phyloP scores from a whole-genome alignment of 129 eudicot genomes.

The Tagetes patula region DNA sequence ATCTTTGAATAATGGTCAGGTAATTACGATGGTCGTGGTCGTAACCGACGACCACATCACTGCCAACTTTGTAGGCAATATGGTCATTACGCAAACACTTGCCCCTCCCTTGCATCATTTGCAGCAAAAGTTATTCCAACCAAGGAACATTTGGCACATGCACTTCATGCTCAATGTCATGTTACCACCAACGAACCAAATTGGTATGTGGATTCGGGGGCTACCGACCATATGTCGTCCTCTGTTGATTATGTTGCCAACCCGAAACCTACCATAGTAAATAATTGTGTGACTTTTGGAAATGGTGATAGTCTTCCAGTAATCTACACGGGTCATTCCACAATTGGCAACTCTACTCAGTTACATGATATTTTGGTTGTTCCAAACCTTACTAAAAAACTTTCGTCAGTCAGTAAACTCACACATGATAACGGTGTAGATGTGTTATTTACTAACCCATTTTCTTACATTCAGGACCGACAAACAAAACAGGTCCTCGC shows the following conservation, averaged over 20 bases:
- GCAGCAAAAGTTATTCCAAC: neutral
- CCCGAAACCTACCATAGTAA: neutral
- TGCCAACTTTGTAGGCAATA: too few relatives aligned
- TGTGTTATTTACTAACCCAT: neutral
- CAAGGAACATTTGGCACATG: neutral
- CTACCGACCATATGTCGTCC: neutral
- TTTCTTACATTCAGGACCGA: neutral
- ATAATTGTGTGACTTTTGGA: neutral
- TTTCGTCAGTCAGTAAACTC: neutral
- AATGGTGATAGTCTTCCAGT: neutral
- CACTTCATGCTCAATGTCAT: neutral
- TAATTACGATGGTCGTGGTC: too few relatives aligned
- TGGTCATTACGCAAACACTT: too few relatives aligned
- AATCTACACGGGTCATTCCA: neutral
- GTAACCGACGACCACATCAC: too few relatives aligned
- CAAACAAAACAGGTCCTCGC: neutral
- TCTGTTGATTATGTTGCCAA: neutral
- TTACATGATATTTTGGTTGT: neutral
- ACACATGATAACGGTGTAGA: neutral
- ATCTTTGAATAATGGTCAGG: too few relatives aligned
- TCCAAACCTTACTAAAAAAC: neutral
- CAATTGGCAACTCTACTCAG: neutral
- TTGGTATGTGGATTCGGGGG: neutral
- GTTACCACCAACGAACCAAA: neutral
- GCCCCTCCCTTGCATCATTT: too few relatives aligned